Conservation (phyloP, 345 rosid species). For the Zanthoxylum bungeanum region DNA sequence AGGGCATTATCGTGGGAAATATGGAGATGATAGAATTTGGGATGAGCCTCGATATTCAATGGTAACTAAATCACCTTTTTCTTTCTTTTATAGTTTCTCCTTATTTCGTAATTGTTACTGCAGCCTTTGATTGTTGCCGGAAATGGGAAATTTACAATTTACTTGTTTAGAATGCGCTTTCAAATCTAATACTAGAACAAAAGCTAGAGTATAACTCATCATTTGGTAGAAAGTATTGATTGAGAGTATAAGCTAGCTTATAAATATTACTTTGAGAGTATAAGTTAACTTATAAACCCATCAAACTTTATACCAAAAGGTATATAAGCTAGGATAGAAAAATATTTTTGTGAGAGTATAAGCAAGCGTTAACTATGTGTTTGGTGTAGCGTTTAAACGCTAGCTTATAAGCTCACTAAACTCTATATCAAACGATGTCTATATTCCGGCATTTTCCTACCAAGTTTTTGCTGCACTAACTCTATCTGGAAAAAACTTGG, state of each 20-base stretch:
- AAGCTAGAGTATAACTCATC: too few relatives aligned
- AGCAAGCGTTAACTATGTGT: too few relatives aligned
- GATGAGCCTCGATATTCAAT: slow-evolving; percentile 57
- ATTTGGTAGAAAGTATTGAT: too few relatives aligned
- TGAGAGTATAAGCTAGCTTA: too few relatives aligned
- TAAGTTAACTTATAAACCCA: too few relatives aligned
- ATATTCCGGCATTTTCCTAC: neutral
- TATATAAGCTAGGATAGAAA: too few relatives aligned
- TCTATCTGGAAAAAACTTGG: slow-evolving; percentile 14
- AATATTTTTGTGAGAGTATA: too few relatives aligned
- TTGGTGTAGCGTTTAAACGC: too few relatives aligned
- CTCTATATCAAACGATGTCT: too few relatives aligned
- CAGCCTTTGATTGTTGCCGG: neutral
- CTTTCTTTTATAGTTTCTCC: neutral
- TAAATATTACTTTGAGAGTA: too few relatives aligned
- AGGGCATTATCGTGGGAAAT: slow-evolving; percentile 50
- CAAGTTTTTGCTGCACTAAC: slow-evolving; percentile 3
- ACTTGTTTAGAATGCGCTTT: slow-evolving; percentile 9
- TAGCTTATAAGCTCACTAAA: too few relatives aligned
- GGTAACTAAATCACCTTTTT: slow-evolving; percentile 38
- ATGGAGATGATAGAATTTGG: slow-evolving; percentile 39
- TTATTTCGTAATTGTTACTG: neutral
- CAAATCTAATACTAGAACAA: neutral
- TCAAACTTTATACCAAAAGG: too few relatives aligned
- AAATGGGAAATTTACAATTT: neutral